Percentiles rank a stretch among this genome's conserved stretches.
These are phyloP conservation scores for Chalciporus piperatus DNA, from an alignment of 768 basidiomycete species.

Conservation along the genomic window DNA sequence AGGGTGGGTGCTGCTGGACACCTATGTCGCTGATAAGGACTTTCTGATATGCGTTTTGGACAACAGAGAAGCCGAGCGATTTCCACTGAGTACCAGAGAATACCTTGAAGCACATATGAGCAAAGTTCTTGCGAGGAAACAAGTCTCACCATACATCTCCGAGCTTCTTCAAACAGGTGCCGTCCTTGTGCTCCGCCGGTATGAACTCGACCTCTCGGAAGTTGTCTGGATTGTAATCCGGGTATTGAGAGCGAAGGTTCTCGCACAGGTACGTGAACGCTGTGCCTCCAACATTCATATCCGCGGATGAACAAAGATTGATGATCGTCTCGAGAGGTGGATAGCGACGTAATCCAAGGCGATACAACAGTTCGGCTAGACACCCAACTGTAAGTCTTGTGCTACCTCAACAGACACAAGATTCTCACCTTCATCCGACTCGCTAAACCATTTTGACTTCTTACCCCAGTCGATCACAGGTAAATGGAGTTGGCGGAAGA, in stretches of 20 bases:
- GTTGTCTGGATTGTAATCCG: too few relatives aligned
- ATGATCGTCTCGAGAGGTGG: slow-evolving; percentile 67
- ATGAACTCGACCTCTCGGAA: too few relatives aligned
- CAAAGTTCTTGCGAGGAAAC: too few relatives aligned
- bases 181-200: too few relatives aligned
- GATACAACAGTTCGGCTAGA: slow-evolving; percentile 72
- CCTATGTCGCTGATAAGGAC: slow-evolving; percentile 59
- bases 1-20: slow-evolving; percentile 63
- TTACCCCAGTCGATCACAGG: too few relatives aligned
- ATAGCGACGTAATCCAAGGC: slow-evolving; percentile 60
- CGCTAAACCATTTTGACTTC: too few relatives aligned
- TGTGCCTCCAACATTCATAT: slow-evolving; percentile 43
- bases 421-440: too few relatives aligned
- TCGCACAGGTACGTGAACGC: slow-evolving; percentile 71
- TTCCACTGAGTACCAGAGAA: slow-evolving; percentile 64
- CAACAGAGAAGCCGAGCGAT: slow-evolving; percentile 65
- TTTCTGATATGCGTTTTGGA: slow-evolving; percentile 46
- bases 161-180: too few relatives aligned
- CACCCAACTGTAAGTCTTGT: neutral
- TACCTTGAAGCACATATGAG: slow-evolving; percentile 41
- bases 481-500: too few relatives aligned
- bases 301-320: slow-evolving; percentile 49
- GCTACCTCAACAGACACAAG: slow-evolving; percentile 23
- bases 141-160: too few relatives aligned
- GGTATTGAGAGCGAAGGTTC: too few relatives aligned